Percentiles rank a stretch among this genome's conserved stretches.
Evolutionary conservation across 2,329 filamentous ascomycete species (phyloP).

Genomic region (Sclerotinia spermophila): DNA sequence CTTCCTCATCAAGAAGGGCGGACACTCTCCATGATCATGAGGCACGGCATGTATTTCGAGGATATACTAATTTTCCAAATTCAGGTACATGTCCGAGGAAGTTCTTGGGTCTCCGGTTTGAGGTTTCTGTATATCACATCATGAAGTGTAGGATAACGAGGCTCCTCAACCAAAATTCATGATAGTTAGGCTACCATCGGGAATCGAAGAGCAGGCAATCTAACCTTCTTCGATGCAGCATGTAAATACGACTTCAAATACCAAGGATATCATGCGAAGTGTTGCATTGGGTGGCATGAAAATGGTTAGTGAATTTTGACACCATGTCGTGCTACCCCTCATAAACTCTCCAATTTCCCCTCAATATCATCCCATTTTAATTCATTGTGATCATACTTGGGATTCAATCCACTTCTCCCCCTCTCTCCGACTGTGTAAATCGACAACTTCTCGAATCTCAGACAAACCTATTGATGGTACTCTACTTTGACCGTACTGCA

Average conservation of each 20-base stretch:
- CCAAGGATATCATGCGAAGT: not conserved
- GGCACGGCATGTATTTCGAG: not conserved
- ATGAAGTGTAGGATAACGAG: not conserved
- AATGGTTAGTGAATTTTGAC: not conserved
- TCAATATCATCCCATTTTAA: not conserved
- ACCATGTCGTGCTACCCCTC: not conserved
- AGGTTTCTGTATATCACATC: not conserved
- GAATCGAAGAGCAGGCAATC: not conserved
- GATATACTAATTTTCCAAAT: not conserved
- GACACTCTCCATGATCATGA: not conserved
- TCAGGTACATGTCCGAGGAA: not conserved
- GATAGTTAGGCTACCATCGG: not conserved
- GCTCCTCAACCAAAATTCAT: not conserved
- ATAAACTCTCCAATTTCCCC: not conserved
- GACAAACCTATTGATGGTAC: not conserved
- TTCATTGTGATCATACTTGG: not conserved
- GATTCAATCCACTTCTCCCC: not conserved
- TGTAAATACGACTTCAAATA: not conserved
- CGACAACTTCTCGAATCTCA: not conserved
- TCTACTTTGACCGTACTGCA: not conserved
- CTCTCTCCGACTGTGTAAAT: too few relatives aligned
- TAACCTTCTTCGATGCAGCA: not conserved
- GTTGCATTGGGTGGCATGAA: not conserved
- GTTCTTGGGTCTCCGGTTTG: not conserved
- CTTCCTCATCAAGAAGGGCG: not conserved